Base-by-base conservation (phyloP, 2,329 filamentous ascomycete genomes). In the Fusarium humuli region DNA sequence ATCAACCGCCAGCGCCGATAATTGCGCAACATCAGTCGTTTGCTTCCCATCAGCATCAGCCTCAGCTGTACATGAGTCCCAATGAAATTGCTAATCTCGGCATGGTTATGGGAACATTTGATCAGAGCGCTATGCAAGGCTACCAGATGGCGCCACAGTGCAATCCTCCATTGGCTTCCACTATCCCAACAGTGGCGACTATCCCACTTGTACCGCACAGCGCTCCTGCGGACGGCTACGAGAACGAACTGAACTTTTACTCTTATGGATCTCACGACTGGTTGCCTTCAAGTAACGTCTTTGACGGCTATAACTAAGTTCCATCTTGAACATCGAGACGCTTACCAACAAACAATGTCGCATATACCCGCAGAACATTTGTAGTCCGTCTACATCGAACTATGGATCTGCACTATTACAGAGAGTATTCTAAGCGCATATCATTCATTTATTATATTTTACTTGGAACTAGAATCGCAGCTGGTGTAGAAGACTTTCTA, bases 221-320 rank as follows among this genome's bases (percentile, higher is more conserved):
- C 4, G 77, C 79, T n/a, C 72, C 77, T 10, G 80, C 80, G 45
- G 84, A 86, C 58, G 84, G 84, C 3, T 86, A 82, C 62, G 81
- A 84, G 65, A 77, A 74, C 11, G 84, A 85, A 72, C 71, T 86
- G 54, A 81, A 82, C 64, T 80, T 79, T 48, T 82, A 82, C 57
- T 79, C 84, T 25, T 77, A 83, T 41, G 83, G 83, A 3, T 74
- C 78, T 3, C 68, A 70, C 23, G 68, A 74, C 25, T 74, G 72
- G 73, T 29, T 73, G 32, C 59, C 67, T 8, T 45, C 61, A 14
- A 67, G 40, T 4, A 70, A 71, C n/a, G 56, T 75, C 7, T 76
- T 76, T 40, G 70, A 70, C 18, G 62, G 65, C 11, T 76, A 70
- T 10, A 53, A 23, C 46, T 75, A 56, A 34, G 30, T 22, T 48